Percentiles rank a stretch among this genome's conserved stretches.
These are phyloP conservation scores for Abrus pulchellus DNA, from an alignment of 306 rosid species.

Conservation along the genomic window DNA sequence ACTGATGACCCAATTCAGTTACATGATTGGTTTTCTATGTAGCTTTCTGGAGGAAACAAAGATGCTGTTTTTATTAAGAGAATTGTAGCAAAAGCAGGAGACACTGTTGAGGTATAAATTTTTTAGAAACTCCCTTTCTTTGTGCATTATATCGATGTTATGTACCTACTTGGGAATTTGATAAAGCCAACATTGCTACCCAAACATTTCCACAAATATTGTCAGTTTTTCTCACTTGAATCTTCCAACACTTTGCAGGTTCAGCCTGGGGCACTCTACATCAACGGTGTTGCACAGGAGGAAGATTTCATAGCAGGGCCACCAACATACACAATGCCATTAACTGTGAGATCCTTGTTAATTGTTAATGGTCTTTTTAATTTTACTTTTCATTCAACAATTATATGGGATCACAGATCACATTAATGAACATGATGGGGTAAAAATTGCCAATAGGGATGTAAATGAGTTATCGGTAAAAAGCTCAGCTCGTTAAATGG, in stretches of 20 bases:
- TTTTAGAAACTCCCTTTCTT: not conserved
- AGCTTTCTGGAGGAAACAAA: slow-evolving; percentile 62
- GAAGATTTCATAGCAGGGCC: slow-evolving; percentile 75
- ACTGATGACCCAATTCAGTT: slow-evolving; percentile 35
- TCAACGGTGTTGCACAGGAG: slow-evolving; percentile 73
- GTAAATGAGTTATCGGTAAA: not conserved
- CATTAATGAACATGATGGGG: slow-evolving; percentile 19
- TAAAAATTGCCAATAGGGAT: slow-evolving; percentile 4
- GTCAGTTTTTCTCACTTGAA: slow-evolving; percentile 30
- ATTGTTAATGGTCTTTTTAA: slow-evolving; percentile 14
- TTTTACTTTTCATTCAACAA: slow-evolving; percentile 32
- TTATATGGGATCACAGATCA: not conserved
- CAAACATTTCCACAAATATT: not conserved
- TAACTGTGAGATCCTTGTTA: slow-evolving; percentile 61
- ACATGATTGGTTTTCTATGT: slow-evolving; percentile 51
- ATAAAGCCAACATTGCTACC: slow-evolving; percentile 6
- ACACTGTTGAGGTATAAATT: slow-evolving; percentile 72
- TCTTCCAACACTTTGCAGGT: slow-evolving; percentile 59
- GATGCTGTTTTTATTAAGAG: slow-evolving; percentile 75
- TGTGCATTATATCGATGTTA: slow-evolving; percentile 3
- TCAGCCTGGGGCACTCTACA: slow-evolving; percentile 67
- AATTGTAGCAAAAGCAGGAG: slow-evolving; percentile 90
- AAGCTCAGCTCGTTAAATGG: not conserved
- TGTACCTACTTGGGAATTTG: slow-evolving; percentile 15
- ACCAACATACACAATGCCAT: slow-evolving; percentile 58